These are phyloP conservation scores for Stellera chamaejasme DNA, from an alignment of 345 rosid genomes.

Conservation along the genomic window DNA sequence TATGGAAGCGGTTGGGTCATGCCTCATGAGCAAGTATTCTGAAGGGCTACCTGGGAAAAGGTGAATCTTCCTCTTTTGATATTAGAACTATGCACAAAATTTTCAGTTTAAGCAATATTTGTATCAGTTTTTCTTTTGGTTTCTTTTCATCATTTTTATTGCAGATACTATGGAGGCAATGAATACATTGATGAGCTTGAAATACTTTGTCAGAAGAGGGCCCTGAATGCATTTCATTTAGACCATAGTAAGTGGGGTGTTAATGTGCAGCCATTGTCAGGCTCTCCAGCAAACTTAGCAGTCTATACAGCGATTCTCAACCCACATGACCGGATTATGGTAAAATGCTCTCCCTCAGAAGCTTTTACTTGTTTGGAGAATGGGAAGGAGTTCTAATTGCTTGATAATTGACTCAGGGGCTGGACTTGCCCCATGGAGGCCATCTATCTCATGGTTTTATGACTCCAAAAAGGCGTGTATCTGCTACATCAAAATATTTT, in stretches of 20 bases:
- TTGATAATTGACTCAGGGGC: conserved; percentile 36
- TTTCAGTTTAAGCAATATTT: not conserved
- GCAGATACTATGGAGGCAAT: conserved; percentile 93
- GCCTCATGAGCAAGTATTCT: conserved; percentile 90
- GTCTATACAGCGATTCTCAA: conserved; percentile 85
- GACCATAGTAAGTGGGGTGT: conserved; percentile 84
- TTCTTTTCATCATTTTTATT: conserved; percentile 1
- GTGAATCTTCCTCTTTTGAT: conserved; percentile 19
- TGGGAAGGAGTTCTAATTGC: conserved; percentile 6
- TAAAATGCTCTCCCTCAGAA: conserved; percentile 13
- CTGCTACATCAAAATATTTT: conserved; percentile 90
- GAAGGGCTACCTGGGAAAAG: conserved; percentile 96
- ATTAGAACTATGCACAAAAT: too few species aligned
- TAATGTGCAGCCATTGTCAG: conserved; percentile 92
- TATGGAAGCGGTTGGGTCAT: conserved; percentile 95
- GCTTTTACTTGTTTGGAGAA: conserved; percentile 5
- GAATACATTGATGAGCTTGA: conserved; percentile 86
- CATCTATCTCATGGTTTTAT: conserved; percentile 95
- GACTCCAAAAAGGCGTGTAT: conserved; percentile 89
- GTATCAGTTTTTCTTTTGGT: not conserved
- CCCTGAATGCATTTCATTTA: conserved; percentile 69
- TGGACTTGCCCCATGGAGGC: conserved; percentile 93
- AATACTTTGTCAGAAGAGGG: conserved; percentile 78
- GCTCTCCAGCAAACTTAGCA: conserved; percentile 96
- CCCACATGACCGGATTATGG: conserved; percentile 94